Conservation (phyloP, 2,329 filamentous ascomycete genomes). For the Coleophoma cylindrospora region DNA sequence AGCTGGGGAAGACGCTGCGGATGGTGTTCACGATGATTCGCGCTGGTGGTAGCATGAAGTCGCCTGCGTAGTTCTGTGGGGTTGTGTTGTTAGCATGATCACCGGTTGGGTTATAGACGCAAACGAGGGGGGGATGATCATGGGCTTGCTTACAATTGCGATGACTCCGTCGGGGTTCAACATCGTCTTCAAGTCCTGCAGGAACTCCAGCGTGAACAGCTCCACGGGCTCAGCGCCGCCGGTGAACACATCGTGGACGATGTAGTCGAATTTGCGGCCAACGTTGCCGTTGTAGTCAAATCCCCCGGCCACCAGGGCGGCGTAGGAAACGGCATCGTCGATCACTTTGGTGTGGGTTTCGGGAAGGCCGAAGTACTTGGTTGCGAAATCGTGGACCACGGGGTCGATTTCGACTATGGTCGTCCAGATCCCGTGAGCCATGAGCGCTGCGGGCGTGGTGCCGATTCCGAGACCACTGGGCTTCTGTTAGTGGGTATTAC, state of each 20-base stretch:
- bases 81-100: slow-evolving; percentile 2
- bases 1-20: slow-evolving; percentile 75
- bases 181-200: slow-evolving; percentile 64
- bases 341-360: slow-evolving; percentile 75
- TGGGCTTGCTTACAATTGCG: slow-evolving; percentile 64
- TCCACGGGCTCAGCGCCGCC: slow-evolving; percentile 86
- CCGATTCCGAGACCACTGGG: slow-evolving; percentile 82
- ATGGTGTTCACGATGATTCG: slow-evolving; percentile 80
- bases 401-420: slow-evolving; percentile 95
- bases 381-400: slow-evolving; percentile 77
- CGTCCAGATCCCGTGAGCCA: slow-evolving; percentile 83
- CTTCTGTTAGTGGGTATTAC: neutral
- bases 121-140: neutral
- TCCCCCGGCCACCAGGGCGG: slow-evolving; percentile 37
- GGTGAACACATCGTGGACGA: slow-evolving; percentile 96
- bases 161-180: slow-evolving; percentile 76
- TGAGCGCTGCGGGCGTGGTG: slow-evolving; percentile 81
- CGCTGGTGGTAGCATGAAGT: slow-evolving; percentile 72
- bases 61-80: slow-evolving; percentile 84
- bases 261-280: slow-evolving; percentile 69
- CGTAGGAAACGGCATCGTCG: slow-evolving; percentile 74
- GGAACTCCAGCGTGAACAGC: slow-evolving; percentile 83
- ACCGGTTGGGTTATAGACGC: neutral
- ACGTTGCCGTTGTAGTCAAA: neutral
- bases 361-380: slow-evolving; percentile 76